A percentile compares a stretch with the other conserved stretches of the same genome.
These are phyloP conservation scores for Corniculantispora saksenae DNA, from an alignment of 2,329 filamentous ascomycete species.

Conservation along the genomic window DNA sequence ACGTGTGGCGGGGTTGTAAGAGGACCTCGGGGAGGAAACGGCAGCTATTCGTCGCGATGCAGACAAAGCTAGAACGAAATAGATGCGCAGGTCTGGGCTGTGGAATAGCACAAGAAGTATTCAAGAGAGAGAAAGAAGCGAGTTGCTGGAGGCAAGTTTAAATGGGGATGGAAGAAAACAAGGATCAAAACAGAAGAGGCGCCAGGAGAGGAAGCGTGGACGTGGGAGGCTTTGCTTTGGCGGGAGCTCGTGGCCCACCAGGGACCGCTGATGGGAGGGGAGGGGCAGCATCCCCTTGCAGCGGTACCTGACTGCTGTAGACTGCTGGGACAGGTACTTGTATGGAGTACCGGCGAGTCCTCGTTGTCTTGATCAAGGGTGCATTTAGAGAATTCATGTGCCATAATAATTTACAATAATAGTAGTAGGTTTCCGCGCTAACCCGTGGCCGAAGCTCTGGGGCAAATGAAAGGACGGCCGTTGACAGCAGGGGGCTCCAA, in stretches of 20 bases:
- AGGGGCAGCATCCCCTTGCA: neutral
- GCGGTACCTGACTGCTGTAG: conserved; percentile 2
- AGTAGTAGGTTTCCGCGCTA: neutral
- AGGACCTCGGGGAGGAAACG: neutral
- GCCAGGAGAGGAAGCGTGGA: conserved; percentile 8
- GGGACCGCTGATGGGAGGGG: neutral
- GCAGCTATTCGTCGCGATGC: conserved; percentile 3
- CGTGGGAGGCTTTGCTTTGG: conserved; percentile 3
- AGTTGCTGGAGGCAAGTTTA: neutral
- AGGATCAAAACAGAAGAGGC: conserved; percentile 19
- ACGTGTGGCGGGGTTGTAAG: conserved; percentile 14
- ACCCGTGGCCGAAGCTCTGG: neutral
- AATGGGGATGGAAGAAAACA: conserved; percentile 11
- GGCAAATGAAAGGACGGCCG: conserved; percentile 3
- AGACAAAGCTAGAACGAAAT: neutral
- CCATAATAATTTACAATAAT: neutral
- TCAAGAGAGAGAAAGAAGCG: neutral
- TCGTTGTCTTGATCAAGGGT: neutral
- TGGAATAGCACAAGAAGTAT: neutral
- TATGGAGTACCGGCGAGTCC: no score
- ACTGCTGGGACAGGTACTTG: neutral
- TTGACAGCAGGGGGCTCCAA: conserved; percentile 1
- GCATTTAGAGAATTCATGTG: neutral
- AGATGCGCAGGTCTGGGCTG: neutral
- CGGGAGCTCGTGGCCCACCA: conserved; percentile 8